These are phyloP conservation scores for Citrullus colocynthis DNA, from an alignment of 306 rosid species.

Conservation along the genomic window DNA sequence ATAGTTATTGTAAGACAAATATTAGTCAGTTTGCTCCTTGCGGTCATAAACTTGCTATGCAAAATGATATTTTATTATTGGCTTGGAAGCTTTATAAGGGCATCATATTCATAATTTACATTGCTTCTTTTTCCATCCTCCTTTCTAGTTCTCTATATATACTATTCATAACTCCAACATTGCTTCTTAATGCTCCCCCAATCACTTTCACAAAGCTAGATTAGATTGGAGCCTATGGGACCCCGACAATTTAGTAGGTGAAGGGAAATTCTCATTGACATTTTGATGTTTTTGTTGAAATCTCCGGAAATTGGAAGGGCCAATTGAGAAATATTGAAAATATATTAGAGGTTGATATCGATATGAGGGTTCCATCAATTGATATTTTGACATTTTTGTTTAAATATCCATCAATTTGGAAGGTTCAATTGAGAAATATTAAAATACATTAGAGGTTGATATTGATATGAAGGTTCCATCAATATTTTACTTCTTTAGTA, in stretches of 20 bases:
- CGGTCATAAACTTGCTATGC: slow-evolving; percentile 32
- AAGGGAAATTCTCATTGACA: not conserved
- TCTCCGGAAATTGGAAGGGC: not conserved
- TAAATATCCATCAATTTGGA: no score
- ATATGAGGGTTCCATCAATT: not conserved
- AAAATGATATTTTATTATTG: slow-evolving; percentile 25
- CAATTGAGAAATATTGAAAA: not conserved
- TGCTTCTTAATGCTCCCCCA: not conserved
- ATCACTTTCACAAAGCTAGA: not conserved
- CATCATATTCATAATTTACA: not conserved
- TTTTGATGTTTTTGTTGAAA: not conserved
- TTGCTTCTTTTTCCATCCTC: not conserved
- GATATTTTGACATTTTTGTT: not conserved
- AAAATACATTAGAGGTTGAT: not conserved
- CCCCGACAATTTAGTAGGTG: not conserved
- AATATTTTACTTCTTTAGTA: not conserved
- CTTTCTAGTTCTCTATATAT: not conserved
- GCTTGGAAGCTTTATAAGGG: slow-evolving; percentile 14
- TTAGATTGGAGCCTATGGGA: not conserved
- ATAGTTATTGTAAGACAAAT: slow-evolving; percentile 51
- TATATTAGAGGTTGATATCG: not conserved
- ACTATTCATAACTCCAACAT: not conserved
- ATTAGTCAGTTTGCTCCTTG: slow-evolving; percentile 32
- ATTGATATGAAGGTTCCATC: not conserved
- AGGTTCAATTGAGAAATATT: not conserved